Evolutionary conservation across 2,329 filamentous ascomycete genomes (phyloP), one percentile per base, ranked within the genome.

Genomic region (Epichloe typhina): DNA sequence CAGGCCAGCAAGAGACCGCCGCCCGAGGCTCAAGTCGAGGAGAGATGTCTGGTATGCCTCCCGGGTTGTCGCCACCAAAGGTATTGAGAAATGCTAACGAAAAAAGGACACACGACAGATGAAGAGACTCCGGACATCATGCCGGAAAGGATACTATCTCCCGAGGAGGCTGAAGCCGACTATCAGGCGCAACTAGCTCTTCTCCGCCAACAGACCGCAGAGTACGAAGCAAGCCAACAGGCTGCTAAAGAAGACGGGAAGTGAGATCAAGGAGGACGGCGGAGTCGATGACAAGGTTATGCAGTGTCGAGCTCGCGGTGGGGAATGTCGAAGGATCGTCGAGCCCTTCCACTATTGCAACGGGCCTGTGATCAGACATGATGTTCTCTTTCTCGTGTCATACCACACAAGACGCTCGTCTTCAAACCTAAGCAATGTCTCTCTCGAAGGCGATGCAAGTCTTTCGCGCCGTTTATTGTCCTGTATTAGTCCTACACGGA

Each of bases 131-230:
- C 48, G 33, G 48, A 50, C 23, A 48, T 51, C 26, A 40, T 15
- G 17, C 50, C 50, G 9, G 21, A 31, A 19, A 23, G 50, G 13
- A 43, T 37, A 21, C 21, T 51, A n/a, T 46, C 50, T 13, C 19
- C 44, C 23, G 44, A 47, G 15, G 50, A 51, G 33, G 50, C 50
- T 26, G 45, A 47, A 26, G 45, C 36, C 38, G 50, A 51, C 44
- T 51, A 48, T 47, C 44, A 51, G 33, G 31, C 23, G 45, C 45
- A 51, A 45, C 50, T 48, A n/a, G 45, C 35, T 42, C 44, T 51
- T 13, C 50, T 51, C 17, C 21, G 21, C 35, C 8, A 42, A 44
- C 45, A 51, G 38, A 47, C 21, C 21, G 48, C 31, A 11, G 21
- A 44, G 21, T 47, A 47, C 36, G 19, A 47, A 36, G 31, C 31